Conservation (phyloP, 306 rosid genomes). For the Vigna angularis region DNA sequence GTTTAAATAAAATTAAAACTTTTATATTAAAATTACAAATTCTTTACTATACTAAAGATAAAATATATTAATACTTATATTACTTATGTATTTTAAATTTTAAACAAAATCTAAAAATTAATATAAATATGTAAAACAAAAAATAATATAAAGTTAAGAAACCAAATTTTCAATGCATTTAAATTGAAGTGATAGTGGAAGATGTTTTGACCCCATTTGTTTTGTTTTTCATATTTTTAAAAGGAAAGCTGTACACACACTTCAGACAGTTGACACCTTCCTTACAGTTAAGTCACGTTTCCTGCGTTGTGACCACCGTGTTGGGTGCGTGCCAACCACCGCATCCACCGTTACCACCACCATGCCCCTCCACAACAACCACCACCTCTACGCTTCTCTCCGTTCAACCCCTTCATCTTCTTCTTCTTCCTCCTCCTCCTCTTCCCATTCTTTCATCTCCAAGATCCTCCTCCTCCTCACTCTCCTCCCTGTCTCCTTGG, state of each 20-base stretch:
- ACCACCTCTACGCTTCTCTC: conserved; percentile 70
- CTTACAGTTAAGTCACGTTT: background rate
- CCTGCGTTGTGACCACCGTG: conserved; percentile 28
- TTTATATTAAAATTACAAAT: too few species aligned
- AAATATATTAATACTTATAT: too few species aligned
- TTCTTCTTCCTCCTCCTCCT: conserved; percentile 50
- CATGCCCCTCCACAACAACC: conserved; percentile 59
- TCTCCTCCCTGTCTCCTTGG: conserved; percentile 86
- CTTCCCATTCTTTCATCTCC: conserved; percentile 62
- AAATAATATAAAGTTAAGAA: too few species aligned
- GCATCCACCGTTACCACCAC: conserved; percentile 36
- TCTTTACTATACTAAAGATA: too few species aligned
- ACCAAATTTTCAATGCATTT: too few species aligned
- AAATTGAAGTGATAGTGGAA: too few species aligned
- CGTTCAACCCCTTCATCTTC: conserved; percentile 58
- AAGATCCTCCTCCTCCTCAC: conserved; percentile 87
- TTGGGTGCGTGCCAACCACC: conserved; percentile 20
- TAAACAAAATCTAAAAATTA: too few species aligned
- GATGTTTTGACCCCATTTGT: too few species aligned
- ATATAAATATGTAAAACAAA: too few species aligned
- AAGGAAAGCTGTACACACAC: background rate
- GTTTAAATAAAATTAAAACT: too few species aligned
- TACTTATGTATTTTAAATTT: too few species aligned
- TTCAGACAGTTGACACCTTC: background rate
- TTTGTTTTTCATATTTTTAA: too few species aligned